These are phyloP conservation scores for Termitomyces sp. DNA, from an alignment of 768 basidiomycete genomes.

Conservation along the genomic window DNA sequence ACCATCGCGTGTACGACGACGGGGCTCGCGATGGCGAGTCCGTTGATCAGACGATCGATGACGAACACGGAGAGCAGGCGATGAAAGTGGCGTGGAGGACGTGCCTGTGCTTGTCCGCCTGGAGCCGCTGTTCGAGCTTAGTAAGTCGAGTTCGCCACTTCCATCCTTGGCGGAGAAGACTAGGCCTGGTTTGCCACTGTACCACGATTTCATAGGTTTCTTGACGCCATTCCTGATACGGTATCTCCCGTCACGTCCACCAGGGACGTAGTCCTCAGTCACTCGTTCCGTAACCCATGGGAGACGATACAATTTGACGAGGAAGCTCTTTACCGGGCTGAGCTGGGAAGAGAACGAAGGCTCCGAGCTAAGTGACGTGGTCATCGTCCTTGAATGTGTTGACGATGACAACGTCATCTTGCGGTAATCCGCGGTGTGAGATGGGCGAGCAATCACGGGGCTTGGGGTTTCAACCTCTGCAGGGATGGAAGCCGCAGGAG, in stretches of 20 bases:
- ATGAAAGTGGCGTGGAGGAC: constrained; percentile 15
- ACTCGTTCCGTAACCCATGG: constrained; percentile 48
- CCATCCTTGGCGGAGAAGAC: constrained; percentile 18
- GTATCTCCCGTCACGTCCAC: constrained; percentile 17
- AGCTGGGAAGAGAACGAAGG: constrained; percentile 35
- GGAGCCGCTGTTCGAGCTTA: constrained; percentile 25
- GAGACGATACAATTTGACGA: constrained; percentile 36
- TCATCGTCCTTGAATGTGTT: constrained; percentile 15
- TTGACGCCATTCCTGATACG: constrained; percentile 13
- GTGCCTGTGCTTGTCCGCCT: constrained; percentile 20
- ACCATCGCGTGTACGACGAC: background rate
- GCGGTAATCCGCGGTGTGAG: constrained; percentile 31
- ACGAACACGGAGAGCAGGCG: constrained; percentile 5
- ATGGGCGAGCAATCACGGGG: constrained; percentile 30
- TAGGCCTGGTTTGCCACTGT: constrained; percentile 22
- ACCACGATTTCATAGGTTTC: constrained; percentile 34
- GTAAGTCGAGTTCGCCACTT: constrained; percentile 27
- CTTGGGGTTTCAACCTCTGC: constrained; percentile 16
- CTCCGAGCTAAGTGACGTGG: constrained; percentile 25
- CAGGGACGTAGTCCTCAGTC: constrained; percentile 43
- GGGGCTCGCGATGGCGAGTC: constrained; percentile 15
- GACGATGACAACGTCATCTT: constrained; percentile 32
- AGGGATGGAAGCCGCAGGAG: constrained; percentile 5
- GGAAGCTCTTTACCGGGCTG: constrained; percentile 38
- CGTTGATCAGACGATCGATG: constrained; percentile 15